These are phyloP conservation scores for Casuarina equisetifolia DNA, from an alignment of 306 rosid genomes.

Conservation along the genomic window DNA sequence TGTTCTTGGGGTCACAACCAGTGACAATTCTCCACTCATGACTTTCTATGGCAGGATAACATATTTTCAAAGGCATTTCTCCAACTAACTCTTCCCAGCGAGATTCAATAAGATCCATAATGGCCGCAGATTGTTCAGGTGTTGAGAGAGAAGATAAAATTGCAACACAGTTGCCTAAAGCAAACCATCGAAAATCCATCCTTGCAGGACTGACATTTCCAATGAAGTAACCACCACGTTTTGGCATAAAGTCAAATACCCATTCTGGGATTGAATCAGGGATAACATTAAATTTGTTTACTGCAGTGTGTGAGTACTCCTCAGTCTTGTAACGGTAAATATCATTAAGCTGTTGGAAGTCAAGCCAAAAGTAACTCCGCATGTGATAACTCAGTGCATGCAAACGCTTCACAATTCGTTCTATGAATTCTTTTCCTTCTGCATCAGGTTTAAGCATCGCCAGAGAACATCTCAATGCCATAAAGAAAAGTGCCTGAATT, in stretches of 20 bases:
- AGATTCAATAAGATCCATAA: slow-evolving; percentile 88
- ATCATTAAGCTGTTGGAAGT: slow-evolving; percentile 87
- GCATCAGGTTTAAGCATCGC: slow-evolving; percentile 71
- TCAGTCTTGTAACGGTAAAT: slow-evolving; percentile 91
- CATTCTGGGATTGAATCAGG: slow-evolving; percentile 94
- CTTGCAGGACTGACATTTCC: slow-evolving; percentile 96
- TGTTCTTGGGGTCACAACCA: slow-evolving; percentile 93
- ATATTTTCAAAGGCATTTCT: slow-evolving; percentile 86
- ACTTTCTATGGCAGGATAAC: slow-evolving; percentile 85
- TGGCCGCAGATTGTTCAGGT: slow-evolving; percentile 89
- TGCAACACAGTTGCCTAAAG: slow-evolving; percentile 84
- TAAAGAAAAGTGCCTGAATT: slow-evolving; percentile 92
- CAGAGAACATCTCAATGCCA: slow-evolving; percentile 80
- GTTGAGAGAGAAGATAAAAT: slow-evolving; percentile 82
- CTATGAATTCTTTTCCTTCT: slow-evolving; percentile 83
- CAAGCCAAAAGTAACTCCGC: slow-evolving; percentile 92
- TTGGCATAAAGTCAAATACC: slow-evolving; percentile 92
- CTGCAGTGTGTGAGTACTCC: slow-evolving; percentile 94
- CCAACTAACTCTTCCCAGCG: slow-evolving; percentile 98
- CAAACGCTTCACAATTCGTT: slow-evolving; percentile 81
- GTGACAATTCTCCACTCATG: slow-evolving; percentile 90
- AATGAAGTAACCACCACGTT: slow-evolving; percentile 85
- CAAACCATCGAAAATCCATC: slow-evolving; percentile 97
- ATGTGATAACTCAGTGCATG: slow-evolving; percentile 86
- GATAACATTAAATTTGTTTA: slow-evolving; percentile 89